These are phyloP conservation scores for Miscanthus lutarioriparius DNA, from an alignment of 176 grass and related monocot species.

Conservation along the genomic window DNA sequence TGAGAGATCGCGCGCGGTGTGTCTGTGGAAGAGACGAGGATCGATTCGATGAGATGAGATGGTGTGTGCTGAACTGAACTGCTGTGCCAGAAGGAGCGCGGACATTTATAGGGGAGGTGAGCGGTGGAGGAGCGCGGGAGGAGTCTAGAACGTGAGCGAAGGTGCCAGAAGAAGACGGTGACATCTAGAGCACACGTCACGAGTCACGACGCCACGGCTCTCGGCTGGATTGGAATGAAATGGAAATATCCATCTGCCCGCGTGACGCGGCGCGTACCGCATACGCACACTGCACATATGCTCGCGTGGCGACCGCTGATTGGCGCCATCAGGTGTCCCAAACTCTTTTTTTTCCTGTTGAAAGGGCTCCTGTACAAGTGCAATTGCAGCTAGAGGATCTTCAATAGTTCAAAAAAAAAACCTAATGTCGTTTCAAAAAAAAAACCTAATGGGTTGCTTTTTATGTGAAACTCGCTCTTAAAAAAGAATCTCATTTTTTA, in stretches of 20 bases:
- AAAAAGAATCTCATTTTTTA: too few species aligned
- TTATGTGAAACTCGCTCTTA: too few species aligned
- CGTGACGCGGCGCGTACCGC: neutral
- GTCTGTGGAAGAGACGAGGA: neutral
- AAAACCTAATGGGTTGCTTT: too few species aligned
- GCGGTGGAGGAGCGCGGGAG: slow-evolving; percentile 5
- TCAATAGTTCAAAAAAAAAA: too few species aligned
- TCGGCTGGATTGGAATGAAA: too few species aligned
- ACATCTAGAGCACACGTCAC: neutral
- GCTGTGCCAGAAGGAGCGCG: too few species aligned
- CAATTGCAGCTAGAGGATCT: too few species aligned
- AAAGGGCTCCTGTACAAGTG: too few species aligned
- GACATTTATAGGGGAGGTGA: neutral
- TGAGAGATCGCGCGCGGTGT: too few species aligned
- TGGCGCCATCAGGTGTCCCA: neutral
- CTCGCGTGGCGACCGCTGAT: neutral
- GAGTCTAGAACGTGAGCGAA: slow-evolving; percentile 17
- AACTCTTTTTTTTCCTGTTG: too few species aligned
- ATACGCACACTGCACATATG: too few species aligned
- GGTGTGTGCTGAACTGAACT: neutral
- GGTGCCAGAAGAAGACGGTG: slow-evolving; percentile 27
- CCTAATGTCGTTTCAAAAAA: too few species aligned
- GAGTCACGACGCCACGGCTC: neutral
- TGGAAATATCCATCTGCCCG: neutral
- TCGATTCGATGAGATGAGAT: neutral